Percentiles rank a stretch among this genome's conserved stretches.
phyloP scores from a whole-genome alignment of 2,329 filamentous ascomycete genomes.

The Fusarium cicatricum region DNA sequence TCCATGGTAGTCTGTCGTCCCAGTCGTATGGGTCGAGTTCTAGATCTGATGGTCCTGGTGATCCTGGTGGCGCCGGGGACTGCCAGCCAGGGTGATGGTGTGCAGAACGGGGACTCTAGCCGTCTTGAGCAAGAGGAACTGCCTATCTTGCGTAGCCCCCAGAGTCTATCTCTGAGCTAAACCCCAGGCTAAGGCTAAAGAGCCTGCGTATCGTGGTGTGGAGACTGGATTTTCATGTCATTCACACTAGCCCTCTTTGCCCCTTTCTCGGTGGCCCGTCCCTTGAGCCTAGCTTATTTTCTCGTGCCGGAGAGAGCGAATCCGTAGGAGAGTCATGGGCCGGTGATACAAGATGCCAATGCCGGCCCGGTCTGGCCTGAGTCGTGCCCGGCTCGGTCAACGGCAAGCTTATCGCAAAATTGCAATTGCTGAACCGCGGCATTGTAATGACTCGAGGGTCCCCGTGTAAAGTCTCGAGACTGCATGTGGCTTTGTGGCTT shows the following conservation, averaged over 20 bases:
- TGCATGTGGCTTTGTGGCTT: too few relatives aligned
- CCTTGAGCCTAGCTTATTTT: background rate
- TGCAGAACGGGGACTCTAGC: constrained; percentile 32
- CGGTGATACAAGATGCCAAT: constrained; percentile 2
- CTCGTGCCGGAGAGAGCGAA: constrained; percentile 22
- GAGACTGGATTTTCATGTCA: constrained; percentile 21
- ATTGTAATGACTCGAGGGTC: background rate
- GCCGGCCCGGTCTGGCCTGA: constrained; percentile 17
- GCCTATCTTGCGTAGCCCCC: constrained; percentile 11
- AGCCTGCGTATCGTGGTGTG: constrained; percentile 25
- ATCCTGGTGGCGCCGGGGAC: constrained; percentile 18
- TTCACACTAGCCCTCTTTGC: constrained; percentile 1
- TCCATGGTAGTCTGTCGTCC: constrained; percentile 4
- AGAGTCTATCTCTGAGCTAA: constrained; percentile 23
- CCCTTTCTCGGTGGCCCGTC: constrained; percentile 27
- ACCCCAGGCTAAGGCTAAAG: constrained; percentile 5
- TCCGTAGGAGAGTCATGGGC: background rate
- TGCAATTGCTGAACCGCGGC: background rate
- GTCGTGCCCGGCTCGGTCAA: constrained; percentile 1
- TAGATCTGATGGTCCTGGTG: constrained; percentile 20
- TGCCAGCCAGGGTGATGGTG: constrained; percentile 21
- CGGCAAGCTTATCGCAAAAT: background rate
- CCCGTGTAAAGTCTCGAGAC: too few relatives aligned
- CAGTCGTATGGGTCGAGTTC: constrained; percentile 18
- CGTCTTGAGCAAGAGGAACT: constrained; percentile 9